Evolutionary conservation across 2,329 filamentous ascomycete species (phyloP).

Genomic region (Pseudonectria foliicola): DNA sequence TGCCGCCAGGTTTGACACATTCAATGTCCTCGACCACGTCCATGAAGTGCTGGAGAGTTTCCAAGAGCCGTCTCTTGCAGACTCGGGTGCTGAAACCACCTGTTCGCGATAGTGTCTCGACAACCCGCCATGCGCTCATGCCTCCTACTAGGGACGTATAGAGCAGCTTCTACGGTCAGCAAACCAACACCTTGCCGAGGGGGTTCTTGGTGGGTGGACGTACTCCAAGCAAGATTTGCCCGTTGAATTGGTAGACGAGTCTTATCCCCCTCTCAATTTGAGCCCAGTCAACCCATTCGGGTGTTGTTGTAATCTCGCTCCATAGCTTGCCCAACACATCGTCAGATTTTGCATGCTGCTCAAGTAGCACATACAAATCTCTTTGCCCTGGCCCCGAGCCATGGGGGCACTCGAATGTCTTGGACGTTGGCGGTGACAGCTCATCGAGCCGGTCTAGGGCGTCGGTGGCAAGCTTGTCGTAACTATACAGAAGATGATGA

Average conservation of each 20-base stretch:
- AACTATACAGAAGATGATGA: conserved; percentile 54
- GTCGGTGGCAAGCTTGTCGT: conserved; percentile 62
- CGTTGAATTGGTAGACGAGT: conserved; percentile 70
- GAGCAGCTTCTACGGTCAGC: conserved; percentile 35
- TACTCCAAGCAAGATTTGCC: conserved; percentile 54
- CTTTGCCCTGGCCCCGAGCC: conserved; percentile 27
- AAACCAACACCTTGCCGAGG: too few relatives aligned
- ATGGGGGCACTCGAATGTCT: conserved; percentile 23
- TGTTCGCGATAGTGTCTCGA: conserved; percentile 66
- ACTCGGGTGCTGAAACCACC: conserved; percentile 66
- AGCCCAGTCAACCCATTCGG: conserved; percentile 71
- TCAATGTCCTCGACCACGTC: conserved; percentile 60
- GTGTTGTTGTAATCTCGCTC: conserved; percentile 58
- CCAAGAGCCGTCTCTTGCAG: conserved; percentile 53
- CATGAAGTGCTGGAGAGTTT: conserved; percentile 70
- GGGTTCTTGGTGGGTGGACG: too few relatives aligned
- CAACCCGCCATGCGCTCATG: conserved; percentile 65
- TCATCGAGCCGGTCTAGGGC: conserved; percentile 57
- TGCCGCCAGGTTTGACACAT: conserved; percentile 58
- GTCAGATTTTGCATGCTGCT: conserved; percentile 50
- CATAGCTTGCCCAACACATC: conserved; percentile 51
- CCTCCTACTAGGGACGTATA: conserved; percentile 62
- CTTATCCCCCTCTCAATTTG: conserved; percentile 69
- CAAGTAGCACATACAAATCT: conserved; percentile 58
- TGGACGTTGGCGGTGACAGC: conserved; percentile 36